Evolutionary conservation across 2,329 filamentous ascomycete species (phyloP).

Genomic region (Aspergillus vadensis): DNA sequence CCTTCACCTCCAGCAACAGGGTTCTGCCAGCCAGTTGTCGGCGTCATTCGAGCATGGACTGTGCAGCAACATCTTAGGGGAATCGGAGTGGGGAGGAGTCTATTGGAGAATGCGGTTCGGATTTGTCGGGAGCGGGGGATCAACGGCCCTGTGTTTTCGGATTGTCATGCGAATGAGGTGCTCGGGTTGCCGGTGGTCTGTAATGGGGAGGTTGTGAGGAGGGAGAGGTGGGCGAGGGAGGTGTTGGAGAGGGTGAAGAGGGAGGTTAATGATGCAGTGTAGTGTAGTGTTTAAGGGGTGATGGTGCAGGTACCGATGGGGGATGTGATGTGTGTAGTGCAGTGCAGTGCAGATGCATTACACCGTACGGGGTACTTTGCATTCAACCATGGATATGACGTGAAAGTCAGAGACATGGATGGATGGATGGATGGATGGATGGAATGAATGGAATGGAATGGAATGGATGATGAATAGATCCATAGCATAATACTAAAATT

Average conservation of each 20-base stretch:
- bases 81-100: conserved; percentile 69
- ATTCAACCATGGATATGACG: background rate
- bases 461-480: background rate
- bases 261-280: background rate
- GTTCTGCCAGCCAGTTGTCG: conserved; percentile 9
- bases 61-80: conserved; percentile 69
- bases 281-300: background rate
- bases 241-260: background rate
- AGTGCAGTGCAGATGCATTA: no score
- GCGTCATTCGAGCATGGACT: conserved; percentile 78
- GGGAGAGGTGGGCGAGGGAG: conserved; percentile 58
- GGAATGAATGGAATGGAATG: background rate
- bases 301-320: background rate
- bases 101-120: conserved; percentile 73
- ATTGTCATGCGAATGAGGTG: conserved; percentile 73
- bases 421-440: background rate
- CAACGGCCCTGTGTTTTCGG: conserved; percentile 69
- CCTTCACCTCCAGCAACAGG: background rate
- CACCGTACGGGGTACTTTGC: no score
- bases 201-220: conserved; percentile 61
- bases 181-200: conserved; percentile 62
- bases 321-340: no score
- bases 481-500: no score
- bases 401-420: background rate
- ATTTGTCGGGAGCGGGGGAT: conserved; percentile 69